Evolutionary conservation across 495 filamentous ascomycete species (phyloP), one percentile per base, ranked within the genome.

Genomic region (Bathelium albidoporum): DNA sequence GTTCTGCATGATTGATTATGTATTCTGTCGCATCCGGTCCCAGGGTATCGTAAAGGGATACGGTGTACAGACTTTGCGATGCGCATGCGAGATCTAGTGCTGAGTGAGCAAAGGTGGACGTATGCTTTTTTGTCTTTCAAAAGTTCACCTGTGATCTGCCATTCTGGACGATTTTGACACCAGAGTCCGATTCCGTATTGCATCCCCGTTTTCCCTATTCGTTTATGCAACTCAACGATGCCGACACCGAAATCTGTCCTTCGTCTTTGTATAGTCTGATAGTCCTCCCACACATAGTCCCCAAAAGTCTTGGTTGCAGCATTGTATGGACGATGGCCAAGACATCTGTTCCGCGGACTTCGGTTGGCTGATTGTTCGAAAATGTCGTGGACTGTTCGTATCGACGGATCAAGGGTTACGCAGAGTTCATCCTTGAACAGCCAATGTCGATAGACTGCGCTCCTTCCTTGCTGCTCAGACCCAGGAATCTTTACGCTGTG

Each of bases 1-100:
- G 75, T 43, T 84, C 80, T 53, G 89, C 84, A 73, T 98, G 94
- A 72, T 92, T 95, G 74, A 96, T 89, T 72, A 98, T 97, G 73
- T 89, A 97, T 77, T 97, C 91, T 44, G 89, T 90, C 16, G 91
- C 82, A 68, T 94, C 88, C 34, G 94, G 83, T 20, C 94, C 92
- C 22, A 98, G 81, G 16, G 94, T 96, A 76, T 98, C 94, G 78
- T 98, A 98, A 44, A 98, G 88, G 16, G 93, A 96, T 63, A 97
- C 91, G 29, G 88, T 88, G 75, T 80, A 97, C 36, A 97, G 82
- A 22, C 87, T 84, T 76, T 97, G 95, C 22, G 90, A 91, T 76
- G 90, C 84, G 67, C 91, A 89, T 44, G 86, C 94, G 68, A 98
- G 75, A 83, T 98, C 94, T 91, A 26, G 24, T 10, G 31, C 9